Base-by-base conservation (phyloP, 352 stramenopile genomes). In the Globisporangium camurandrum region DNA sequence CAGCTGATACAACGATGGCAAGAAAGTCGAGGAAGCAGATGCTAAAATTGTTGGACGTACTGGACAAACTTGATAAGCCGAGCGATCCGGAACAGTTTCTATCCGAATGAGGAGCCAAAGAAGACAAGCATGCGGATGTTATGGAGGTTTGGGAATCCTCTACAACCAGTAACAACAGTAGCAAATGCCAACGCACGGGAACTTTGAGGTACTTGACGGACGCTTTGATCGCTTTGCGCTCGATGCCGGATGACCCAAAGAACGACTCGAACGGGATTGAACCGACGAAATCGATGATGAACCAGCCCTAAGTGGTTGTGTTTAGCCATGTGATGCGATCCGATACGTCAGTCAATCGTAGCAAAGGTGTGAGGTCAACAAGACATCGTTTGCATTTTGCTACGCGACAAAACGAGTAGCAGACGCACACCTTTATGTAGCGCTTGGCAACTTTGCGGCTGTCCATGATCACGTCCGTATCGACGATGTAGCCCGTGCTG, bases 61-160 rank as follows among this genome's bases (percentile, higher is more conserved):
- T 80, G 69, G 23, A 84, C 72, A 46, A 84, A 84, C 39, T 80
- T 79, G 57, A 84, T 77, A 41, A 84, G 54, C 3, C 72, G 62
- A 48, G 69, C 56, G 33, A 84, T 58, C 11, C 72, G 72, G 54
- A 84, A 79, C 23, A 84, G 67, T 84, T 81, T 84, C 72, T 84
- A 47, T n/a, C 12, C 4, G 3, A 19, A n/a, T 9, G n/a, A 17
- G 17, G 9, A 42, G 14, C 20, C 16, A 33, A 9, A 31, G 7
- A 45, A 1, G 20, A 3, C 7, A 3, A 19, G 22, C 22, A 31
- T 12, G n/a, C 38, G 7, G 27, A 12, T 27, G 33, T 38, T 17
- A 12, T 39, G 33, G 7, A 39, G 12, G n/a, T n/a, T n/a, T n/a
- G n/a, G n/a, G n/a, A n/a, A n/a, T n/a, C n/a, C n/a, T n/a, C n/a